Evolutionary conservation across 495 filamentous ascomycete genomes (phyloP).

Genomic region (Penicillium egyptiacum): DNA sequence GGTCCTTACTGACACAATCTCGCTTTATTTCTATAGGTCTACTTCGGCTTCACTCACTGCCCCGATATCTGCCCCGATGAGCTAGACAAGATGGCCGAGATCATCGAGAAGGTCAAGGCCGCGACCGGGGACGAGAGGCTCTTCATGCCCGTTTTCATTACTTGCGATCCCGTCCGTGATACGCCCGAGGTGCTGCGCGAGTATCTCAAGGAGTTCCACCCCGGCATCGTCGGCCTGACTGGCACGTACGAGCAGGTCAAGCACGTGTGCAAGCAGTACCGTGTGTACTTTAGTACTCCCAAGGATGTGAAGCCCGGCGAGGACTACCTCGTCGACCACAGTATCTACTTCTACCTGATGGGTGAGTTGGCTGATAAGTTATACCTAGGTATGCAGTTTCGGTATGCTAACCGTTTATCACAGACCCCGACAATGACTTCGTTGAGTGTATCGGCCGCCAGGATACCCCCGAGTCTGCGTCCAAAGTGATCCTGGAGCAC

Average conservation of each 20-base stretch:
- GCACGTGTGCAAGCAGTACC: constrained; percentile 86
- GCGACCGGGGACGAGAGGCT: constrained; percentile 47
- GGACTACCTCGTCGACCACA: constrained; percentile 97
- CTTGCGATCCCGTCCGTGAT: constrained; percentile 92
- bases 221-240: constrained; percentile 83
- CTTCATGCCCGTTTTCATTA: constrained; percentile 81
- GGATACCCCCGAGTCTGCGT: constrained; percentile 83
- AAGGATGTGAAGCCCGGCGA: constrained; percentile 81
- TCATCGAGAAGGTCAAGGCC: constrained; percentile 77
- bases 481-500: constrained; percentile 81
- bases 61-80: constrained; percentile 99
- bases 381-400: background rate
- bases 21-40: constrained; percentile 56
- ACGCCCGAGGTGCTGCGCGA: constrained; percentile 77
- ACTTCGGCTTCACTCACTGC: constrained; percentile 98
- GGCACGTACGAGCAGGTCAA: constrained; percentile 92
- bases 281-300: constrained; percentile 96
- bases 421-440: constrained; percentile 95
- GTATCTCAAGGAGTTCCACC: constrained; percentile 91
- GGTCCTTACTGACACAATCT: background rate
- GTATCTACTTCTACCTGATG: constrained; percentile 99
- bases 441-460: constrained; percentile 95
- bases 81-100: constrained; percentile 95
- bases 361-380: constrained; percentile 44
- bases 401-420: constrained; percentile 10